A percentile compares a stretch with the other conserved stretches of the same genome.
These are phyloP conservation scores for Canavalia gladiata DNA, from an alignment of 306 rosid species.

Conservation along the genomic window DNA sequence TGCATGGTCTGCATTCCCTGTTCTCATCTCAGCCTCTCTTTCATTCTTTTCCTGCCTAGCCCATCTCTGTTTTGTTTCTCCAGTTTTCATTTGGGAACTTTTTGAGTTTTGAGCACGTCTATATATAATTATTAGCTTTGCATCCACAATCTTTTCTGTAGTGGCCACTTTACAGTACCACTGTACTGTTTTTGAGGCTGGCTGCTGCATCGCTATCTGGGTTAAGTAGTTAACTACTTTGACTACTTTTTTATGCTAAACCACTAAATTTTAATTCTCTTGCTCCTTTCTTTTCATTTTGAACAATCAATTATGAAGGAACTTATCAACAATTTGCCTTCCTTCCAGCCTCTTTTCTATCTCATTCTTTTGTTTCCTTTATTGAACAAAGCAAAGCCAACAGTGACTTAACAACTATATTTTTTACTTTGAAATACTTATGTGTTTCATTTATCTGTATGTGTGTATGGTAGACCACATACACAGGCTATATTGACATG, in stretches of 20 bases:
- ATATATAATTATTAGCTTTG: neutral
- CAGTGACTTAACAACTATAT: too few relatives aligned
- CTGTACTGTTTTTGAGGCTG: neutral
- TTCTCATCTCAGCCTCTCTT: neutral
- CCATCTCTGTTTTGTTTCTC: neutral
- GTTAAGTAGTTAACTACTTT: too few relatives aligned
- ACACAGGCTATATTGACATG: too few relatives aligned
- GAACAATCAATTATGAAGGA: neutral
- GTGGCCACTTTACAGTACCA: neutral
- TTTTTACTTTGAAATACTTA: too few relatives aligned
- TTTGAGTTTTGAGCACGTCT: neutral
- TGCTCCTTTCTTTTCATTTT: neutral
- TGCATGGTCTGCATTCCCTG: too few relatives aligned
- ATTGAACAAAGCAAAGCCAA: too few relatives aligned
- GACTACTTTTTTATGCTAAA: too few relatives aligned
- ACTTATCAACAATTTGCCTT: neutral
- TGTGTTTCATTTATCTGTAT: too few relatives aligned
- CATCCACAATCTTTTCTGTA: neutral
- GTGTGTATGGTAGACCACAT: too few relatives aligned
- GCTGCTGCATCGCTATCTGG: too few relatives aligned
- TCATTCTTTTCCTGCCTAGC: conserved; percentile 20
- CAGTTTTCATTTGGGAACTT: neutral
- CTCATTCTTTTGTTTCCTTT: too few relatives aligned
- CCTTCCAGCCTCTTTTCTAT: too few relatives aligned
- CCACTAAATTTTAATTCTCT: neutral